Base-by-base conservation (phyloP, 164 flowering plant species). In the Liquidambar formosana region DNA sequence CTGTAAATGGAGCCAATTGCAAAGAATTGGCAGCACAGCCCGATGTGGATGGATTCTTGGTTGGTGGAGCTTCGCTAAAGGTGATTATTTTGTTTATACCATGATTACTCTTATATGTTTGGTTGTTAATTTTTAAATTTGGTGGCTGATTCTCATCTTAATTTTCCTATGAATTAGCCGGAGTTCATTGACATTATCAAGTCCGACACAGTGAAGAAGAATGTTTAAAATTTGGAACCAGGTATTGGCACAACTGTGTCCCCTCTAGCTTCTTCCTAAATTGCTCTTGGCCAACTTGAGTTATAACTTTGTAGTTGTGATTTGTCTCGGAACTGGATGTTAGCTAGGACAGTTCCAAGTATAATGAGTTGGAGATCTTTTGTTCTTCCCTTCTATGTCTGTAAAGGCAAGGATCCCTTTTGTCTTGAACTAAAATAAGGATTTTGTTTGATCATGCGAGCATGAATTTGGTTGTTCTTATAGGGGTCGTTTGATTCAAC, bases 31-130 rank as follows among this genome's bases (percentile, higher is more conserved):
- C 92, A 9, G 81, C 65, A 49, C 82, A 86, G 72, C 84, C 85
- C 27, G 97, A 91, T 70, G 83, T 89, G 18, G 97, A 89, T 77
- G 97, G 97, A 27, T 91, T 91, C 72, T 79, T 91, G 78, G 97
- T 91, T 70, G 97, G 97, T 2, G 94, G 94, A 64, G 94, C 97
- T 70, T 89, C 97, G 14, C 74, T 91, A 0, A 91, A 91, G 94
- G 94, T 91, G 58, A 9, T 63, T 38, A 23, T 52, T 43, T 1
- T 15, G 18, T 33, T 26, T 61, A 1, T 47, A 51, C 14, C 44
- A 10, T 10, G 2, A 19, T 54, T 51, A n/a, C 45, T 25, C 0
- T 22, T 25, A 18, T 18, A 19, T 33, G 14, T 21, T 43, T 64
- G 38, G 18, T 33, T 15, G 0, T 16, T 26, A 12, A 6, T 21